A percentile compares a stretch with the other conserved stretches of the same genome.
Evolutionary conservation across 1,284 basidiomycete genomes (phyloP).

Genomic region (Athelia sp.): DNA sequence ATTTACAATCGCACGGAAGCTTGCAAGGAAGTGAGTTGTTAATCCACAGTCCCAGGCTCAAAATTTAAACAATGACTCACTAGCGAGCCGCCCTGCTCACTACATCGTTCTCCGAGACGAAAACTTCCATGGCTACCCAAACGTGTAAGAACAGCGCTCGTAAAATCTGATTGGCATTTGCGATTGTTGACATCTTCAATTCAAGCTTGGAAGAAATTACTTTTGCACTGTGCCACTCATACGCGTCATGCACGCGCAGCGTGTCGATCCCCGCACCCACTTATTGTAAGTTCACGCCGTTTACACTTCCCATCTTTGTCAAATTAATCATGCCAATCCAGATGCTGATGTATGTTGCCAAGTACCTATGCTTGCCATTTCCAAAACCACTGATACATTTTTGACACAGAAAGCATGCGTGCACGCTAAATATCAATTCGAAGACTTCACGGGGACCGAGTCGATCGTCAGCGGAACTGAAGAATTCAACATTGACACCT

Average conservation of each 20-base stretch:
- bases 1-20: slow-evolving; percentile 31
- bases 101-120: slow-evolving; percentile 28
- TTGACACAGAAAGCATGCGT: background rate
- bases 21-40: slow-evolving; percentile 28
- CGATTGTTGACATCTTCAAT: background rate
- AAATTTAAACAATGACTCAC: background rate
- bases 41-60: slow-evolving; percentile 18
- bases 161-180: no score
- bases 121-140: slow-evolving; percentile 2
- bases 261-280: slow-evolving; percentile 30
- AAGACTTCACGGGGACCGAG: background rate
- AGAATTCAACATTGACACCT: background rate
- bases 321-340: background rate
- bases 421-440: background rate
- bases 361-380: no score
- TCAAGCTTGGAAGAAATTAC: slow-evolving; percentile 21
- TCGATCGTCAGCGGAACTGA: background rate
- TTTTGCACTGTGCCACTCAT: slow-evolving; percentile 29
- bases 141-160: background rate
- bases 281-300: slow-evolving; percentile 22
- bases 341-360: background rate
- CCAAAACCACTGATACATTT: no score
- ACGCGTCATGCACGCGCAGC: slow-evolving; percentile 28
- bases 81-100: slow-evolving; percentile 16
- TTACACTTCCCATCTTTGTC: background rate